Evolutionary conservation across 495 filamentous ascomycete species (phyloP), one percentile per base, ranked within the genome.

Genomic region (Aspergillus wentii): DNA sequence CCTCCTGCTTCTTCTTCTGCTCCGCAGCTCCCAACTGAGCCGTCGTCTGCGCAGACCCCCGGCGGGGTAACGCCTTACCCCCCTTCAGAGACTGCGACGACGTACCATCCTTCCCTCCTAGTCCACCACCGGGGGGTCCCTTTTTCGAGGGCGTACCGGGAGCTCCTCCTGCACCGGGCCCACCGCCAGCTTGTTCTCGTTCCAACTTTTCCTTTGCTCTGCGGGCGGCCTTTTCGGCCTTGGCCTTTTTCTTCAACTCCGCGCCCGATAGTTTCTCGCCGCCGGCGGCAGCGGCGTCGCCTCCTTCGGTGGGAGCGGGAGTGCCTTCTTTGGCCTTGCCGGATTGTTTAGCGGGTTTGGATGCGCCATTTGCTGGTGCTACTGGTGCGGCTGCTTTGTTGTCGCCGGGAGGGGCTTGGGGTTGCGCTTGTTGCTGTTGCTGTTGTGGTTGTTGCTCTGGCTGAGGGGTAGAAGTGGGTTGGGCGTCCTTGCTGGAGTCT

Each of bases 201-300:
- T 60, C 72, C 51, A 46, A 64, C 64, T 63, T 79, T 75, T 53
- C 74, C 52, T 80, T 72, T 15, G 78, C 84, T 52, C 88, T 74
- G 40, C 81, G 72, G 20, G 83, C 84, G 33, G 76, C 75, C 56
- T 89, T 90, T 48, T 92, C 85, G 8, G 79, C 85, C 55, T 91
- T 88, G 34, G 79, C 77, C 57, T 76, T 74, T 35, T 83, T 84
- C 53, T 91, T 92, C 51, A 87, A 49, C 52, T 89, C 83, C 5
- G 79, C 81, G 8, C 71, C 68, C 1, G 79, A 78, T 35, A 78
- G 68, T 40, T 86, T 70, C 17, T 67, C 61, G 38, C 66, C 59
- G 15, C 35, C 51, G 17, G 41, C 50, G 6, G 35, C 43, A 14
- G 43, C 45, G 14, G 40, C 28, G 22, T 40, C 20, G 8, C 31